Conservation (phyloP, 2,329 filamentous ascomycete genomes). For the Thielaviopsis musarum region DNA sequence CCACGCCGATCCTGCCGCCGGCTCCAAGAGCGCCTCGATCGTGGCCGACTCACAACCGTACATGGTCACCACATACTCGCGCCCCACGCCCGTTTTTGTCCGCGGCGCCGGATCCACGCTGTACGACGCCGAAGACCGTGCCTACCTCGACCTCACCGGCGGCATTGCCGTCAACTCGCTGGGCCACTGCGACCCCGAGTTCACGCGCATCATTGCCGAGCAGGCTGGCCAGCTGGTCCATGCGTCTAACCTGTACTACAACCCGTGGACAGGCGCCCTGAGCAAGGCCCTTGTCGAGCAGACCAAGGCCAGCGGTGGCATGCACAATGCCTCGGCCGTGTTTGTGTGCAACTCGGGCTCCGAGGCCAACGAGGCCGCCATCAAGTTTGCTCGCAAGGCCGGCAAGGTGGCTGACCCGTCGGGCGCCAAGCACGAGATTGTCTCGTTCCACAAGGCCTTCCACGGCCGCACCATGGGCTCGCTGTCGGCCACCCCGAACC, state of each 20-base stretch:
- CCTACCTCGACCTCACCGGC: slow-evolving; percentile 86
- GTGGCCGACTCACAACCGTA: slow-evolving; percentile 62
- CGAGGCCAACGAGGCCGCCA: slow-evolving; percentile 92
- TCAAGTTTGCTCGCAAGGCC: slow-evolving; percentile 91
- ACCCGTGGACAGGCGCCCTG: slow-evolving; percentile 82
- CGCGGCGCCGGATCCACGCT: slow-evolving; percentile 75
- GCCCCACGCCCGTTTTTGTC: slow-evolving; percentile 77
- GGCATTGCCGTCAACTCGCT: slow-evolving; percentile 91
- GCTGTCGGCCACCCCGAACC: slow-evolving; percentile 90
- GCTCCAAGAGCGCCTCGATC: slow-evolving; percentile 59
- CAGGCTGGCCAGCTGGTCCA: slow-evolving; percentile 74
- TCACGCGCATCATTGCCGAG: slow-evolving; percentile 57
- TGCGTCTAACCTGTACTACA: slow-evolving; percentile 92
- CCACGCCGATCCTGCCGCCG: slow-evolving; percentile 54
- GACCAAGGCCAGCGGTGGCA: slow-evolving; percentile 62
- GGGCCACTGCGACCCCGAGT: slow-evolving; percentile 73
- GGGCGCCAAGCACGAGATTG: slow-evolving; percentile 62
- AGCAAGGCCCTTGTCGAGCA: slow-evolving; percentile 72
- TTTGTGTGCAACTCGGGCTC: slow-evolving; percentile 95
- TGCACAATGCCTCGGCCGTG: slow-evolving; percentile 62
- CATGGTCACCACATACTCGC: slow-evolving; percentile 92
- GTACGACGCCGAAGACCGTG: slow-evolving; percentile 76
- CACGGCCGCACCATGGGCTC: slow-evolving; percentile 94
- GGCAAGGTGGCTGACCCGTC: slow-evolving; percentile 59
- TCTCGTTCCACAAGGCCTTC: slow-evolving; percentile 85